Percentiles rank a stretch among this genome's conserved stretches.
Conservation (phyloP, 345 rosid genomes). For the Kernera saxatilis region DNA sequence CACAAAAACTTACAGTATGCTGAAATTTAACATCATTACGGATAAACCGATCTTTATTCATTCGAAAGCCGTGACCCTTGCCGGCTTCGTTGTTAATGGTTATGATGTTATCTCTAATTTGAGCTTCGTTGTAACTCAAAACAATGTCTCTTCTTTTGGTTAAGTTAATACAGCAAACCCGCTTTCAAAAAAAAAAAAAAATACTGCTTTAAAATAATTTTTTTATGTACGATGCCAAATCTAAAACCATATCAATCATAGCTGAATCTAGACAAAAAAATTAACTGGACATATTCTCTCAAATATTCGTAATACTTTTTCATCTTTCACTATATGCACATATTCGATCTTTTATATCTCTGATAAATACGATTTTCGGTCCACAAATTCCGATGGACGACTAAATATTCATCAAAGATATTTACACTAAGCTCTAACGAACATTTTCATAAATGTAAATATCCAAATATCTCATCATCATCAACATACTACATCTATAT, state of each 20-base stretch:
- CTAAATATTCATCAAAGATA: no score
- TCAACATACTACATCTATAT: neutral
- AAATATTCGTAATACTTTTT: neutral
- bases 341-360: neutral
- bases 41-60: neutral
- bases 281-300: neutral
- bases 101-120: no score
- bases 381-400: no score
- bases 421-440: neutral
- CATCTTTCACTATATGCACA: neutral
- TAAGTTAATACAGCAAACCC: no score
- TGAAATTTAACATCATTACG: neutral
- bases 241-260: neutral
- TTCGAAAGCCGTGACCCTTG: neutral
- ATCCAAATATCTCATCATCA: neutral
- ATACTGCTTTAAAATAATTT: no score
- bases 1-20: neutral
- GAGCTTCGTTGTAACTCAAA: no score
- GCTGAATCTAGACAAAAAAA: neutral
- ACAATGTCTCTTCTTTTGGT: no score
- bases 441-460: neutral
- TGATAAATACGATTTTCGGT: no score
- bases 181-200: no score
- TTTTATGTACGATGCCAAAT: neutral
- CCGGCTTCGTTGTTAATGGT: no score